These are phyloP conservation scores for Sanghuangporus weigelae DNA, from an alignment of 1,284 basidiomycete species.

Conservation along the genomic window DNA sequence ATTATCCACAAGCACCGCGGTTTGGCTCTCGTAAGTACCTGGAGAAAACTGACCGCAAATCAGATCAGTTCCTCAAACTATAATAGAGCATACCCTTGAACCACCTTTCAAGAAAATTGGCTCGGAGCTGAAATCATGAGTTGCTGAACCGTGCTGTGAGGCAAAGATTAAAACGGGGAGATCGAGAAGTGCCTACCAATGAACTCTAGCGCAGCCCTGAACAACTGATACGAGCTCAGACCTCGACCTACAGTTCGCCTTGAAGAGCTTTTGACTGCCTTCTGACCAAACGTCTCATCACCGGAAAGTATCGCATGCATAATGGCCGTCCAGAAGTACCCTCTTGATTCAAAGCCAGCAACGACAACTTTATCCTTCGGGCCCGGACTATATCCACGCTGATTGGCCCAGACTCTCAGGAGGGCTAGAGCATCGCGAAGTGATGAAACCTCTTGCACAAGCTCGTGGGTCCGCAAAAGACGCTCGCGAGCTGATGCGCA, in stretches of 20 bases:
- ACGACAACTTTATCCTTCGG: conserved; percentile 43
- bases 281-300: conserved; percentile 42
- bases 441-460: conserved; percentile 57
- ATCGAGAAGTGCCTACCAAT: conserved; percentile 45
- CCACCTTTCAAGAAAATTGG: conserved; percentile 52
- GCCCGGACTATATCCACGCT: conserved; percentile 66
- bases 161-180: neutral
- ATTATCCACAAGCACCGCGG: conserved; percentile 73
- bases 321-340: conserved; percentile 66
- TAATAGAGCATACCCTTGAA: conserved; percentile 36
- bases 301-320: conserved; percentile 71
- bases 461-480: conserved; percentile 63
- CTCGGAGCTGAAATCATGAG: conserved; percentile 62
- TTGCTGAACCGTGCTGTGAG: conserved; percentile 40
- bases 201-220: conserved; percentile 77
- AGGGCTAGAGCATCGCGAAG: conserved; percentile 77
- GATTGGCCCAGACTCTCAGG: conserved; percentile 87
- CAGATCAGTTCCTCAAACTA: conserved; percentile 9
- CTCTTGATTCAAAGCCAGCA: conserved; percentile 61
- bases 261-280: conserved; percentile 32
- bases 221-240: conserved; percentile 83
- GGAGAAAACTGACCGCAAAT: conserved; percentile 41
- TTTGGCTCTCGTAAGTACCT: conserved; percentile 48
- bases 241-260: conserved; percentile 62
- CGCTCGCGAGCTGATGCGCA: conserved; percentile 61